Evolutionary conservation across 1,284 basidiomycete species (phyloP), one percentile per base, ranked within the genome.

Genomic region (Sparassis latifolia): DNA sequence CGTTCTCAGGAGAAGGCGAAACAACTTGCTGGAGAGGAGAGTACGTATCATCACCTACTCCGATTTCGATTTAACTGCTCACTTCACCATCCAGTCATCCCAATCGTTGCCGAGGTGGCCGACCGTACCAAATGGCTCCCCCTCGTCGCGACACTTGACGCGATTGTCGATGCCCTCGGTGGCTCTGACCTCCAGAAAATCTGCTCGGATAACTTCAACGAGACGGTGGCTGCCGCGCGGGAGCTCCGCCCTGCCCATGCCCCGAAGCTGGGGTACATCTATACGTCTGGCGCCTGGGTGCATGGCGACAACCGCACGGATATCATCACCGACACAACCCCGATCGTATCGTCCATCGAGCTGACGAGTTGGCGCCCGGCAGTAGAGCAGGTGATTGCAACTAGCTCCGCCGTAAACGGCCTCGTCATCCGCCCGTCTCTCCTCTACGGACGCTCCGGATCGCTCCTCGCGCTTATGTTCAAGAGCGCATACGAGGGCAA

Each of bases 341-440:
- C 70, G 9, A 53, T 67, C 45, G 58, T 51, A 2, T 55, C 45
- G 6, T 63, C 70, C 28, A 52, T 59, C 3, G 45, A 59, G 42
- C 55, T 73, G 48, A 64, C 67, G 7, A 49, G 65, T 0, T 76
- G 73, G 74, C 66, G 70, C 27, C 64, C 65, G 0, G 63, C 44
- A n/a, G 49, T 66, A 27, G 74, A 77, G 55, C 68, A 72, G 55
- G 52, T 52, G 20, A 62, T 75, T 12, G 52, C 68, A 41, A 55
- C 40, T 3, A 58, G 66, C 50, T 40, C 61, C 0, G 56, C 61
- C 10, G 51, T 80, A 7, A 72, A 76, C 52, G 77, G 76, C 2
- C 74, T 78, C 53, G 77, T 80, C 48, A 66, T 80, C 35, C 71
- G 79, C 2, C 76, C 77, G 0, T 60, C 69, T 0, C 51, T 78